Conservation (phyloP, 805 yeast genomes). For the Starmerella roubikii region DNA sequence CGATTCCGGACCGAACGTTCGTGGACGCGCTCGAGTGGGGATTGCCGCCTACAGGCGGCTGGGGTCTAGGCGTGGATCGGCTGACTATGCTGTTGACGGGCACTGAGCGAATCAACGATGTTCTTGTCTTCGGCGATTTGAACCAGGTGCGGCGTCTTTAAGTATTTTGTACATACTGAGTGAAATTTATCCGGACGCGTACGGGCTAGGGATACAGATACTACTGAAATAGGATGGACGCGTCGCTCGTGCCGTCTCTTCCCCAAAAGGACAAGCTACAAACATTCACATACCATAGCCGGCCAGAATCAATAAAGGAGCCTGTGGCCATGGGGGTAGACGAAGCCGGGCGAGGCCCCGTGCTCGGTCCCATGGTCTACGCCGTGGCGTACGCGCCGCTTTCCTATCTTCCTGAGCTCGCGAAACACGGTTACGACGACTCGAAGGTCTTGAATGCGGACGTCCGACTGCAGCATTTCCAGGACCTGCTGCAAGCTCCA, state of each 20-base stretch:
- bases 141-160: conserved; percentile 12
- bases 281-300: conserved; percentile 20
- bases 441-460: conserved; percentile 74
- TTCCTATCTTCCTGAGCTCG: conserved; percentile 36
- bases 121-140: conserved; percentile 15
- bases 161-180: neutral
- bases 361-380: conserved; percentile 95
- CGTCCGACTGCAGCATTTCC: conserved; percentile 48
- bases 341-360: conserved; percentile 99
- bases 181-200: too few relatives aligned
- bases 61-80: conserved; percentile 93
- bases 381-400: conserved; percentile 68
- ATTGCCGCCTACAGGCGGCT: conserved; percentile 95
- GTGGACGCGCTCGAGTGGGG: conserved; percentile 78
- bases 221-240: too few relatives aligned
- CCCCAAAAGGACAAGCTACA: conserved; percentile 12
- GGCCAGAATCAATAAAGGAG: conserved; percentile 7
- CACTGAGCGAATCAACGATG: conserved; percentile 38
- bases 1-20: conserved; percentile 57
- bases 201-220: too few relatives aligned
- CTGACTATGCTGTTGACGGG: conserved; percentile 65
- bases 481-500: conserved; percentile 2
- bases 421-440: conserved; percentile 75
- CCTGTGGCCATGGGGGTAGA: conserved; percentile 68
- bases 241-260: conserved; percentile 9